Evolutionary conservation across 768 basidiomycete species (phyloP).

Genomic region (Hygrophoropsis aurantiaca): DNA sequence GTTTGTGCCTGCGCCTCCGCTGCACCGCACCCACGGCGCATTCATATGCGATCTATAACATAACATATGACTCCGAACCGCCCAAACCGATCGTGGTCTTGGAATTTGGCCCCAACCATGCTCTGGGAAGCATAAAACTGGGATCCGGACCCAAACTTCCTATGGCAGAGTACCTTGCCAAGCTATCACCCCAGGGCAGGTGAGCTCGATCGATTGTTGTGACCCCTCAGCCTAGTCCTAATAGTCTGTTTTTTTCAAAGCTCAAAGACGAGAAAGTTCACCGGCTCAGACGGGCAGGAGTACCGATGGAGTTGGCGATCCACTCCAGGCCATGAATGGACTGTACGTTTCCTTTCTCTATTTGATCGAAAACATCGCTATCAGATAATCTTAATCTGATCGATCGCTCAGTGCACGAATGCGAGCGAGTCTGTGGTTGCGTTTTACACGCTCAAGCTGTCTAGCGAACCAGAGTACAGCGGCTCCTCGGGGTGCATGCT

Average conservation of each 20-base stretch:
- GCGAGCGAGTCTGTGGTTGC: slow-evolving; percentile 51
- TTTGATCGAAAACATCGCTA: not conserved
- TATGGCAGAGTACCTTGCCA: slow-evolving; percentile 56
- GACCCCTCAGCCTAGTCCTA: slow-evolving; percentile 2
- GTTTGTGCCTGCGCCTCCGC: slow-evolving; percentile 49
- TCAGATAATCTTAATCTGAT: slow-evolving; percentile 6
- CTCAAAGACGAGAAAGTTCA: slow-evolving; percentile 49
- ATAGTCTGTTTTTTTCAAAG: slow-evolving; percentile 32
- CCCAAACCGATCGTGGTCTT: slow-evolving; percentile 45
- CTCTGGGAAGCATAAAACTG: slow-evolving; percentile 54
- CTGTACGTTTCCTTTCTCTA: slow-evolving; percentile 38
- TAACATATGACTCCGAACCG: slow-evolving; percentile 23
- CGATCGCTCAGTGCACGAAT: slow-evolving; percentile 51
- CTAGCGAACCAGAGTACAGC: slow-evolving; percentile 53
- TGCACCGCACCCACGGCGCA: slow-evolving; percentile 44
- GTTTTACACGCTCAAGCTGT: slow-evolving; percentile 55
- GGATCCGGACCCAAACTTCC: slow-evolving; percentile 33
- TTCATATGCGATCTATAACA: slow-evolving; percentile 55
- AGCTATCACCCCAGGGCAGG: slow-evolving; percentile 40
- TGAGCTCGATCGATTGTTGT: slow-evolving; percentile 21
- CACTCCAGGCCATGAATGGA: slow-evolving; percentile 59
- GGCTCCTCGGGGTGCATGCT: slow-evolving; percentile 62
- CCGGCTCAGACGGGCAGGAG: slow-evolving; percentile 56
- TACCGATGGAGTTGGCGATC: slow-evolving; percentile 60
- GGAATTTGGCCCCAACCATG: slow-evolving; percentile 48